Conservation (phyloP, 805 yeast species). For the Tetrapisispora phaffii region DNA sequence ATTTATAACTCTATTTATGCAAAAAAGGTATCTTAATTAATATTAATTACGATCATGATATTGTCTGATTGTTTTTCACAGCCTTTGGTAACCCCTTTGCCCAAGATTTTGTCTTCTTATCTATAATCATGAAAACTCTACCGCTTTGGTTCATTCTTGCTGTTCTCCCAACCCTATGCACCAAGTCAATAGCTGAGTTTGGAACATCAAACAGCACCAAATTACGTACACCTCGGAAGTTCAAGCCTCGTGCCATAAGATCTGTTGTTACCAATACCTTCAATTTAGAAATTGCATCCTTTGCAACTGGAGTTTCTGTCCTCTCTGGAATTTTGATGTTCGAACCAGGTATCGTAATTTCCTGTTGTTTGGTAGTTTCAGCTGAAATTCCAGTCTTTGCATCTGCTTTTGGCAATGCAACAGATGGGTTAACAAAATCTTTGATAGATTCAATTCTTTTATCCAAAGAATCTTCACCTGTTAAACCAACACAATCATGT, state of each 20-base stretch:
- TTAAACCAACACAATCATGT: constrained; percentile 54
- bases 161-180: constrained; percentile 90
- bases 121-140: constrained; percentile 71
- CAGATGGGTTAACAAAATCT: constrained; percentile 58
- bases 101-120: constrained; percentile 63
- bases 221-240: constrained; percentile 72
- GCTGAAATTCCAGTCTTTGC: not conserved
- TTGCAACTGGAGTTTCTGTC: not conserved
- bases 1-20: not conserved
- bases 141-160: constrained; percentile 89
- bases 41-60: constrained; percentile 15
- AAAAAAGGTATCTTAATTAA: not conserved
- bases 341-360: constrained; percentile 26
- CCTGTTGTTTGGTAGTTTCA: not conserved
- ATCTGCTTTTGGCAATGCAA: constrained; percentile 5
- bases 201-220: constrained; percentile 83
- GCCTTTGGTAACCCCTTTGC: constrained; percentile 70
- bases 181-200: constrained; percentile 68
- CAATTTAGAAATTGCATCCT: constrained; percentile 19
- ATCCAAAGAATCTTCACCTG: constrained; percentile 53
- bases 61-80: constrained; percentile 39
- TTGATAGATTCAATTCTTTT: constrained; percentile 49
- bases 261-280: constrained; percentile 83
- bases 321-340: constrained; percentile 22
- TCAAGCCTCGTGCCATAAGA: constrained; percentile 80